These are phyloP conservation scores for Fusarium devonianum DNA, from an alignment of 2,329 filamentous ascomycete species.

Conservation along the genomic window DNA sequence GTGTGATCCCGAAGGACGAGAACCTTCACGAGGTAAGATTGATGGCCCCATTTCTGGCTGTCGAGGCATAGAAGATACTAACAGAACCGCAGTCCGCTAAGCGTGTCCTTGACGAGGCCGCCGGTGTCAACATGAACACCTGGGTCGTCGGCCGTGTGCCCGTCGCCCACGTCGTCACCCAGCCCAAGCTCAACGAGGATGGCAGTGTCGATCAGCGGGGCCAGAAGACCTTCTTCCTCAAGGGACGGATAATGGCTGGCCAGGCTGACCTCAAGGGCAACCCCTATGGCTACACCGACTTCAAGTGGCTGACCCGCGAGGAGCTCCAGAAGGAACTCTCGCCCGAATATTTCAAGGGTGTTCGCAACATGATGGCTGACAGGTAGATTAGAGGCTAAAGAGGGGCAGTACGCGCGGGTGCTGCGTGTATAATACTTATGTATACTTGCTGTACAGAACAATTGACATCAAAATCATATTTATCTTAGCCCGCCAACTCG, in stretches of 20 bases:
- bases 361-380: conserved; percentile 85
- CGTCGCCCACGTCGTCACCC: conserved; percentile 76
- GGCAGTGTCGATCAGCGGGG: conserved; percentile 59
- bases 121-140: conserved; percentile 96
- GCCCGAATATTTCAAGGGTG: conserved; percentile 72
- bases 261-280: conserved; percentile 82
- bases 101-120: conserved; percentile 77
- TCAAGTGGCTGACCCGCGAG: conserved; percentile 90
- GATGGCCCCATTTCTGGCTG: background rate
- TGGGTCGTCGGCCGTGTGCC: conserved; percentile 95
- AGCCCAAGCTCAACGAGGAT: conserved; percentile 57
- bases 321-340: conserved; percentile 77
- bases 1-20: conserved; percentile 72
- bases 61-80: background rate
- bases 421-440: conserved; percentile 44
- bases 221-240: conserved; percentile 94
- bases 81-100: conserved; percentile 73
- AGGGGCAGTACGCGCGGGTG: conserved; percentile 21
- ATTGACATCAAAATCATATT: conserved; percentile 13
- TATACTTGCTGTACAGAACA: conserved; percentile 43
- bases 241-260: conserved; percentile 95
- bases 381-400: conserved; percentile 58
- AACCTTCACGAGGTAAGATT: conserved; percentile 78
- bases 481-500: background rate
- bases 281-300: conserved; percentile 76